Evolutionary conservation across 176 grass and related monocot genomes (phyloP).

Genomic region (Lolium rigidum): DNA sequence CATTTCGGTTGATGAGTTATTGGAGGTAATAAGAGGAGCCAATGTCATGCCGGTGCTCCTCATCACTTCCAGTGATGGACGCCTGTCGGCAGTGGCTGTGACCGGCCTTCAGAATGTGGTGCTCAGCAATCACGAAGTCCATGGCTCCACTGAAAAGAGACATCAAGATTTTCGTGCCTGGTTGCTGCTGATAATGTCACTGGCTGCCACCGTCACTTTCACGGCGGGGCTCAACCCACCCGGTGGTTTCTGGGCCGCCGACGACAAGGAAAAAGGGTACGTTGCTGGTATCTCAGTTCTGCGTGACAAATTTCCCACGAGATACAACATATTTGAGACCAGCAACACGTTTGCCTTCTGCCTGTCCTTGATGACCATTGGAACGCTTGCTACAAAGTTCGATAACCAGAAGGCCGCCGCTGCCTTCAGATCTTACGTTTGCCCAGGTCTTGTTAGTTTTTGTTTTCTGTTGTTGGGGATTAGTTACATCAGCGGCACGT

Average conservation of each 20-base stretch:
- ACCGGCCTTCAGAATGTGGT: neutral
- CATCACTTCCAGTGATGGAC: neutral
- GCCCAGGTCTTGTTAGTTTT: too few species aligned
- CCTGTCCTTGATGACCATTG: neutral
- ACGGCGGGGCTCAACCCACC: too few species aligned
- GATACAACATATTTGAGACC: too few species aligned
- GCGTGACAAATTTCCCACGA: neutral
- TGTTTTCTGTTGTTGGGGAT: too few species aligned
- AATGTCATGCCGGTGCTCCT: neutral
- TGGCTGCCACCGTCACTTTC: neutral
- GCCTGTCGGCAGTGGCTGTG: neutral
- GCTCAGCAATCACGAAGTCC: neutral
- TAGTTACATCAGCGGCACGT: too few species aligned
- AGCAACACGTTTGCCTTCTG: neutral
- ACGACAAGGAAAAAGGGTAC: too few species aligned
- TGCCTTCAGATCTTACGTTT: too few species aligned
- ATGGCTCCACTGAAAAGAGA: neutral
- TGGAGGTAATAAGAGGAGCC: too few species aligned
- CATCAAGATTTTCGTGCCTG: neutral
- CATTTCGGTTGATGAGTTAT: too few species aligned
- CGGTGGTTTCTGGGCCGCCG: too few species aligned
- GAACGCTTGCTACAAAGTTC: neutral
- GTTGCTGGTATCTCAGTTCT: neutral
- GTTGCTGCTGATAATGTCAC: neutral
- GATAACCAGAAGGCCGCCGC: neutral